Conservation (phyloP, 1,139 yeast species). For the Pichia sp. region DNA sequence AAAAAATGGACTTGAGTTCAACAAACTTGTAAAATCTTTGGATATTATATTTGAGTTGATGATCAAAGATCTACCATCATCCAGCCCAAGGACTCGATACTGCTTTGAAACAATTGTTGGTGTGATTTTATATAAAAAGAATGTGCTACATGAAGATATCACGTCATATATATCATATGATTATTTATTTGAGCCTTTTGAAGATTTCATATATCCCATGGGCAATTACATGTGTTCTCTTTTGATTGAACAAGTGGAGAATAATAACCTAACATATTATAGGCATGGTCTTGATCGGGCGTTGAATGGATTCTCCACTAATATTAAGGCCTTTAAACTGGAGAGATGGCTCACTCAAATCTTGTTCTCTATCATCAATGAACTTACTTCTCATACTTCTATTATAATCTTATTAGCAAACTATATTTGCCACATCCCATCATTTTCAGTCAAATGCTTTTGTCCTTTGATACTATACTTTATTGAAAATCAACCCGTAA, state of each 20-base stretch:
- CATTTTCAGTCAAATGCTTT: slow-evolving; percentile 20
- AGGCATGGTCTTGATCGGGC: slow-evolving; percentile 15
- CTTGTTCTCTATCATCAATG: slow-evolving; percentile 36
- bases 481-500: slow-evolving; percentile 20
- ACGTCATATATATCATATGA: slow-evolving; percentile 26
- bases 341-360: slow-evolving; percentile 27
- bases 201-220: slow-evolving; percentile 32
- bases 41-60: slow-evolving; percentile 27
- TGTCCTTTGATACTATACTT: slow-evolving; percentile 29
- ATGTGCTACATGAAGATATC: slow-evolving; percentile 11
- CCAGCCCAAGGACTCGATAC: slow-evolving; percentile 24
- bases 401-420: slow-evolving; percentile 25
- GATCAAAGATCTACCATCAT: slow-evolving; percentile 11
- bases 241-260: slow-evolving; percentile 30
- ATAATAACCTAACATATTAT: slow-evolving; percentile 14
- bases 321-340: slow-evolving; percentile 23
- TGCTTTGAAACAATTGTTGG: slow-evolving; percentile 41
- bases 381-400: slow-evolving; percentile 26
- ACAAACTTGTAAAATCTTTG: slow-evolving; percentile 18
- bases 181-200: slow-evolving; percentile 18
- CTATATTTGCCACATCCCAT: slow-evolving; percentile 25
- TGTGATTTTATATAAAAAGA: slow-evolving; percentile 33
- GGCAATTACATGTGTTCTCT: slow-evolving; percentile 36
- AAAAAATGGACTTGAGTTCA: slow-evolving; percentile 18
- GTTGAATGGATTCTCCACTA: slow-evolving; percentile 20